A percentile compares a stretch with the other conserved stretches of the same genome.
phyloP scores from a whole-genome alignment of 768 basidiomycete species.

The Rhizopogon salebrosus region DNA sequence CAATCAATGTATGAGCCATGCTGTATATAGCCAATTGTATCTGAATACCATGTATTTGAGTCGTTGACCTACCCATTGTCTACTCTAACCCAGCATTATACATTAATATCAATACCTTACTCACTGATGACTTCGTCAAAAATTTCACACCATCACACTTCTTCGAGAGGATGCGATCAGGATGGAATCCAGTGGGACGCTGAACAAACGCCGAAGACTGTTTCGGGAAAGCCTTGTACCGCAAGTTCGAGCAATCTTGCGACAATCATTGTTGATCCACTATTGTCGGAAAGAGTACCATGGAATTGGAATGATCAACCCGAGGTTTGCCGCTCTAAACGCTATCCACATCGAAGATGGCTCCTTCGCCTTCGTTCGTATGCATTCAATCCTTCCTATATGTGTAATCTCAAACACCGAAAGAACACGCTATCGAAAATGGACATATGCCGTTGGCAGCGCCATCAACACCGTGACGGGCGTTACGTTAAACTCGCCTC shows the following conservation, averaged over 20 bases:
- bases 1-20: neutral
- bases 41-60: neutral
- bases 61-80: neutral
- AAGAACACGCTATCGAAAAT: slow-evolving; percentile 30
- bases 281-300: slow-evolving; percentile 48
- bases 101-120: too few species aligned
- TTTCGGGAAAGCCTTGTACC: slow-evolving; percentile 37
- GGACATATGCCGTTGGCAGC: slow-evolving; percentile 43
- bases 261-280: slow-evolving; percentile 48
- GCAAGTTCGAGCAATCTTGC: slow-evolving; percentile 45
- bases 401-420: slow-evolving; percentile 37
- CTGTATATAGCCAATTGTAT: neutral
- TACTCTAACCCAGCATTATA: neutral
- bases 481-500: slow-evolving; percentile 57
- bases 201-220: slow-evolving; percentile 37
- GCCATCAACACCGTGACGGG: slow-evolving; percentile 44
- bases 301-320: slow-evolving; percentile 50
- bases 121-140: slow-evolving; percentile 5
- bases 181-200: slow-evolving; percentile 39
- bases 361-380: slow-evolving; percentile 41
- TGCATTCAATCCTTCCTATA: slow-evolving; percentile 43
- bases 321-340: slow-evolving; percentile 51
- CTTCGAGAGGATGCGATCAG: slow-evolving; percentile 35
- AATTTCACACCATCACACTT: slow-evolving; percentile 51
- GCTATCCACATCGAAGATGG: too few species aligned